Conservation (phyloP, 345 rosid species). For the Carallia pectinifolia region DNA sequence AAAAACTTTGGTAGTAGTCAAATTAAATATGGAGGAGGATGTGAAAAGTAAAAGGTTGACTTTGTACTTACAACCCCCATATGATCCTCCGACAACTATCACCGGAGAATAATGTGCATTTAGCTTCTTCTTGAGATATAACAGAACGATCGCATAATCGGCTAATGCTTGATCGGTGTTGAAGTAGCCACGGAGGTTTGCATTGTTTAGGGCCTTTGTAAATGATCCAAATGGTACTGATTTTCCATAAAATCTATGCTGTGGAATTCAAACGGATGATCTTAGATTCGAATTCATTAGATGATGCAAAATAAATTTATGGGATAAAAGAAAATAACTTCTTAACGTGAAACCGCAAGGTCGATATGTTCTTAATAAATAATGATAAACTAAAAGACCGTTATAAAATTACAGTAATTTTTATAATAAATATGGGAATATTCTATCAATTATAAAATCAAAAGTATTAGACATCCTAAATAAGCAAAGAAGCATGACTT, state of each 20-base stretch:
- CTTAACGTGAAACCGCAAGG: no score
- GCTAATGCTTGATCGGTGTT: constrained; percentile 17
- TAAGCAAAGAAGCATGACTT: no score
- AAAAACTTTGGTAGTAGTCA: neutral
- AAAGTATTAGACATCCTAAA: no score
- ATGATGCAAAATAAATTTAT: no score
- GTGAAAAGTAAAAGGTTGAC: neutral
- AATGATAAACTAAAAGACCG: no score
- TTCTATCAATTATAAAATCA: no score
- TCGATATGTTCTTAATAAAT: no score
- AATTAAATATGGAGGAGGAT: neutral
- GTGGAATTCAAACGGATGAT: neutral
- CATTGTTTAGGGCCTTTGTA: constrained; percentile 1
- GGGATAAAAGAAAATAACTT: no score
- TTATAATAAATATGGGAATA: no score
- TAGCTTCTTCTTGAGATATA: neutral
- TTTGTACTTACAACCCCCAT: constrained; percentile 10
- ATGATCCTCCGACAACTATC: constrained; percentile 17
- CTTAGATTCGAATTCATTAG: no score
- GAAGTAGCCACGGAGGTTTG: constrained; percentile 10
- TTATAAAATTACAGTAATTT: no score
- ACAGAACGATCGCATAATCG: constrained; percentile 14
- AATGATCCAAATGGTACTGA: constrained; percentile 2
- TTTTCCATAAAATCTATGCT: constrained; percentile 12
- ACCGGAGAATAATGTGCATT: neutral